A percentile compares a stretch with the other conserved stretches of the same genome.
Evolutionary conservation across 1,139 yeast genomes (phyloP).

Genomic region (Yamadazyma diddensiae): DNA sequence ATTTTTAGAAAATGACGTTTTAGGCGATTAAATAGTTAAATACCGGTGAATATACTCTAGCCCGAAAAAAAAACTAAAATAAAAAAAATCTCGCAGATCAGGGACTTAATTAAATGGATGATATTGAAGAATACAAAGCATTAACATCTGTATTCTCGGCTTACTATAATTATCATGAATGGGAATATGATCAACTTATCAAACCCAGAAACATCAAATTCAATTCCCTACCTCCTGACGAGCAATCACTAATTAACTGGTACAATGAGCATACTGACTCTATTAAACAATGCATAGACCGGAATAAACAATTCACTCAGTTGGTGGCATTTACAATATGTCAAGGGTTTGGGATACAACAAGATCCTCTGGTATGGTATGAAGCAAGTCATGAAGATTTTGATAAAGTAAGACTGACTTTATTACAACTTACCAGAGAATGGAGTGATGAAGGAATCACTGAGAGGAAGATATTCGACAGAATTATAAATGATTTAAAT

Average conservation of each 20-base stretch:
- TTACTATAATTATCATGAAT: conserved; percentile 31
- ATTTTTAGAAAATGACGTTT: conserved; percentile 16
- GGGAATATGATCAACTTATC: conserved; percentile 34
- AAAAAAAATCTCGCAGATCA: background rate
- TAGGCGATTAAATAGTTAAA: no score
- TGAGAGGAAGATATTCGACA: conserved; percentile 53
- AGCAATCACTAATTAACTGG: conserved; percentile 50
- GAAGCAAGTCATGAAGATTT: conserved; percentile 43
- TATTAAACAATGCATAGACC: conserved; percentile 44
- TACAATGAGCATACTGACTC: conserved; percentile 43
- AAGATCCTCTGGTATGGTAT: conserved; percentile 44
- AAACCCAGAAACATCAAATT: conserved; percentile 32
- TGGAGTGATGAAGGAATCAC: conserved; percentile 64
- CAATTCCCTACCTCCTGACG: conserved; percentile 33
- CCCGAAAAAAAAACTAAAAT: no score
- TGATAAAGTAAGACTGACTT: conserved; percentile 59
- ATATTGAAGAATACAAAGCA: conserved; percentile 36
- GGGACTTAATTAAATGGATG: conserved; percentile 11
- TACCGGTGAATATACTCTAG: no score
- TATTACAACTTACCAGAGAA: conserved; percentile 69
- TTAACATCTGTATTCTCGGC: conserved; percentile 39
- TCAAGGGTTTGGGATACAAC: conserved; percentile 51
- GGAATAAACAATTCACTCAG: conserved; percentile 48
- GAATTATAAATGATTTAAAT: conserved; percentile 46
- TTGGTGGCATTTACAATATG: conserved; percentile 48